Conservation (phyloP, 306 rosid genomes). For the Castanopsis chinensis region DNA sequence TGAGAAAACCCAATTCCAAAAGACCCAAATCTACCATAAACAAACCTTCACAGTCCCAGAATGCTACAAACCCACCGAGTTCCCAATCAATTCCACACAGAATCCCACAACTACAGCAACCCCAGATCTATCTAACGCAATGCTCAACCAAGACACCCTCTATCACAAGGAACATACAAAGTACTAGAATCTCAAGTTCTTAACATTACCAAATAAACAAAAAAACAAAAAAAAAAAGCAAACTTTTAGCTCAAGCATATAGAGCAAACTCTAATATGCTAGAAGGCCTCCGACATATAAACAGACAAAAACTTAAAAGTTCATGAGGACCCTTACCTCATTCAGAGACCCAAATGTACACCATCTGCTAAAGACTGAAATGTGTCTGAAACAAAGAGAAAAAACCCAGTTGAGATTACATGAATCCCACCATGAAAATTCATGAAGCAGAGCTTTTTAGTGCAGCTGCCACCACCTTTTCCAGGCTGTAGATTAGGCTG, state of each 20-base stretch:
- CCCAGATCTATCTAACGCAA: slow-evolving; percentile 30
- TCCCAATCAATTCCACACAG: slow-evolving; percentile 9
- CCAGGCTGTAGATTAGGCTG: slow-evolving; percentile 60
- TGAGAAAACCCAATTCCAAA: slow-evolving; percentile 15
- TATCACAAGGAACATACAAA: background rate
- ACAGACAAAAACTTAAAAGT: slow-evolving; percentile 3
- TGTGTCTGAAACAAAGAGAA: slow-evolving; percentile 22
- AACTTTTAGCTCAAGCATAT: slow-evolving; percentile 19
- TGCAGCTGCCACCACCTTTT: slow-evolving; percentile 35
- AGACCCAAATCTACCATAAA: background rate
- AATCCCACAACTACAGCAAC: slow-evolving; percentile 5
- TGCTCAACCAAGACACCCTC: slow-evolving; percentile 1
- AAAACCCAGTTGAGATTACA: slow-evolving; percentile 19
- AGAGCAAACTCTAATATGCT: slow-evolving; percentile 1
- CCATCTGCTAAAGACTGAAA: slow-evolving; percentile 7
- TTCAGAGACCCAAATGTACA: slow-evolving; percentile 4
- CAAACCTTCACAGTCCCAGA: slow-evolving; percentile 1
- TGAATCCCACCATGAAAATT: slow-evolving; percentile 27
- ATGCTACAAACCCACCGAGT: slow-evolving; percentile 26
- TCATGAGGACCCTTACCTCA: slow-evolving; percentile 29
- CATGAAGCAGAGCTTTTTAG: slow-evolving; percentile 27
- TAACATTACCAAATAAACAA: background rate
- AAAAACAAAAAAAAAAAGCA: background rate
- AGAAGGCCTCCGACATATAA: slow-evolving; percentile 11
- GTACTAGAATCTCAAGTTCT: background rate